phyloP scores from a whole-genome alignment of 2,329 filamentous ascomycete genomes.

The Sphaerostilbella broomeana region DNA sequence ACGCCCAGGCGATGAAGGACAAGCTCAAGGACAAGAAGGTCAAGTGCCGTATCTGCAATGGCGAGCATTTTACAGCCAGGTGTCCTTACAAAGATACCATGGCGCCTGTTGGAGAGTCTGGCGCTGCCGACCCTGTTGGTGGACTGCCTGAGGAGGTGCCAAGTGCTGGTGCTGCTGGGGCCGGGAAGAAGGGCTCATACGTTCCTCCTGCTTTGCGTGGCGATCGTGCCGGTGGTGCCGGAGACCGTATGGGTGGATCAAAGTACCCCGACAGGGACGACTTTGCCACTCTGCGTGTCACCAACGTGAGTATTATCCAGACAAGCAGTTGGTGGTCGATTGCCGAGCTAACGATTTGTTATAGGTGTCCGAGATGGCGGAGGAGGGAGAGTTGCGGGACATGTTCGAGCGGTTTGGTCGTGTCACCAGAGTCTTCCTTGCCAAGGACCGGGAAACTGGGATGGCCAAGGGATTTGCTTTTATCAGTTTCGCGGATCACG shows the following conservation, averaged over 20 bases:
- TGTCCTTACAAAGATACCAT: constrained; percentile 99
- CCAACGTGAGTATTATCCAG: constrained; percentile 60
- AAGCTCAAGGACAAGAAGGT: constrained; percentile 98
- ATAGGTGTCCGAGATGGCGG: constrained; percentile 92
- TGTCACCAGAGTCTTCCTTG: constrained; percentile 94
- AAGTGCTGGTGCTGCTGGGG: constrained; percentile 44
- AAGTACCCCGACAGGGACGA: constrained; percentile 94
- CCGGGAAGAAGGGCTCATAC: constrained; percentile 72
- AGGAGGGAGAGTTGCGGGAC: constrained; percentile 89
- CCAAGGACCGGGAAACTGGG: constrained; percentile 94
- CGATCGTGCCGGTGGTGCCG: constrained; percentile 50
- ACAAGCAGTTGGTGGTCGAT: background rate
- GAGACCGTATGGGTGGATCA: constrained; percentile 74
- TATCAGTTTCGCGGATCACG: constrained; percentile 88
- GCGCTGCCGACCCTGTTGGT: constrained; percentile 47
- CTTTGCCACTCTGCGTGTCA: constrained; percentile 90
- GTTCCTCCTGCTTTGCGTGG: constrained; percentile 90
- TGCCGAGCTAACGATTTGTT: constrained; percentile 22
- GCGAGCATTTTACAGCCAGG: constrained; percentile 97
- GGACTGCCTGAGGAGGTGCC: constrained; percentile 45
- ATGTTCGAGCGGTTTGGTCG: constrained; percentile 98
- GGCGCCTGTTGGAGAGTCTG: constrained; percentile 69
- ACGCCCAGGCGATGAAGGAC: constrained; percentile 68
- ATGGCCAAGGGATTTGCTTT: constrained; percentile 98
- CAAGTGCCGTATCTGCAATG: constrained; percentile 98